phyloP scores from a whole-genome alignment of 495 filamentous ascomycete species.

The Lophiotrema nucula region DNA sequence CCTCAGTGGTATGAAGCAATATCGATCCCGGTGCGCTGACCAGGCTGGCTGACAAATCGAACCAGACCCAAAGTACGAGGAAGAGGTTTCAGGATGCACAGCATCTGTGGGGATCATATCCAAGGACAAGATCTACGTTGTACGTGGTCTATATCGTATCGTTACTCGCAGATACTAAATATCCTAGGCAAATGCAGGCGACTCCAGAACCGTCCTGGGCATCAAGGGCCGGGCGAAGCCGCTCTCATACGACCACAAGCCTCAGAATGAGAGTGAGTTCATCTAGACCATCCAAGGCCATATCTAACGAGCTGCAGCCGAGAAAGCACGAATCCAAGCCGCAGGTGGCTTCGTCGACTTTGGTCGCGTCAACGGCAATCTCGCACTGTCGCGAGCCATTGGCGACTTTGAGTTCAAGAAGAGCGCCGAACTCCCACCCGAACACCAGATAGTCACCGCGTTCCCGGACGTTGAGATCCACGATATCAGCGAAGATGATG shows the following conservation, averaged over 20 bases:
- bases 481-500: constrained; percentile 87
- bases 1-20: constrained; percentile 69
- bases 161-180: constrained; percentile 25
- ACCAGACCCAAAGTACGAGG: constrained; percentile 92
- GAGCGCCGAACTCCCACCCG: constrained; percentile 90
- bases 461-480: constrained; percentile 91
- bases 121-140: constrained; percentile 89
- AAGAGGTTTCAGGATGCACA: constrained; percentile 97
- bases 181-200: constrained; percentile 88
- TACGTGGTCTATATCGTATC: constrained; percentile 48
- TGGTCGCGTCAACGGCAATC: constrained; percentile 95
- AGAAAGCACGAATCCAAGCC: constrained; percentile 92
- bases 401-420: constrained; percentile 99
- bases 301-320: constrained; percentile 55
- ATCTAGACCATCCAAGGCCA: background rate
- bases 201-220: constrained; percentile 89
- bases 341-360: constrained; percentile 98
- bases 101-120: constrained; percentile 87
- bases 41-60: constrained; percentile 29
- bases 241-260: constrained; percentile 96
- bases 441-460: constrained; percentile 96
- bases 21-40: background rate
- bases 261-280: constrained; percentile 84
- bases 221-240: constrained; percentile 96
- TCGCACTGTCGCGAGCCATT: constrained; percentile 95